These are phyloP conservation scores for Dipteronia sinensis DNA, from an alignment of 345 rosid genomes.

Conservation along the genomic window DNA sequence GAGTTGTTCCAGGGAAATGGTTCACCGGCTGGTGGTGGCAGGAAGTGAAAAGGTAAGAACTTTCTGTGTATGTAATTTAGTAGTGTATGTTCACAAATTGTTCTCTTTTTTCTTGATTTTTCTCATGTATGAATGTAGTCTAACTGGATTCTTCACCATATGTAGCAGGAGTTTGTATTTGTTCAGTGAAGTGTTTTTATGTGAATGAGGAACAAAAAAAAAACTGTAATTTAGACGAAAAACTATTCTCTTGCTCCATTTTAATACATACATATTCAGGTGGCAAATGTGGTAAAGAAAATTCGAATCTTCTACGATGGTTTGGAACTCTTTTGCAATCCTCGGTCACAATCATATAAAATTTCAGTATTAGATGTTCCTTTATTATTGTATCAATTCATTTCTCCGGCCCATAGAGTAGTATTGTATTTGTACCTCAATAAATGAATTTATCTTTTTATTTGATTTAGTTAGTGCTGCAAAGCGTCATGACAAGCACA, in stretches of 20 bases:
- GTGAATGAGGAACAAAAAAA: background rate
- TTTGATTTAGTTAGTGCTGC: background rate
- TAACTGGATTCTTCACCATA: background rate
- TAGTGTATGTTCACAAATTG: constrained; percentile 26
- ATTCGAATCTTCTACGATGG: background rate
- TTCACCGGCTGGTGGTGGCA: constrained; percentile 43
- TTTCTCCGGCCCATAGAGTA: background rate
- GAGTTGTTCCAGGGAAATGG: constrained; percentile 58
- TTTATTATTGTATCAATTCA: background rate
- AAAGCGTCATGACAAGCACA: background rate
- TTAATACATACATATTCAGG: background rate
- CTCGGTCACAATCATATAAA: background rate
- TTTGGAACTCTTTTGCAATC: background rate
- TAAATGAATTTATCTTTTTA: background rate
- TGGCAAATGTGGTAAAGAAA: background rate
- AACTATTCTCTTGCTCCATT: background rate
- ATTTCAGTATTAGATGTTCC: background rate
- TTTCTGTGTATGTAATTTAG: constrained; percentile 1
- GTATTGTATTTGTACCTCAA: background rate
- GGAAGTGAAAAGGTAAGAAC: constrained; percentile 49
- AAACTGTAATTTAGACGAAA: background rate
- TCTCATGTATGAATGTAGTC: constrained; percentile 22
- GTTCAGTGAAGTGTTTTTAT: background rate
- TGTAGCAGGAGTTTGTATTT: constrained; percentile 17
- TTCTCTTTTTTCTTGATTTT: background rate